Evolutionary conservation across 1,139 yeast species (phyloP), one percentile per base, ranked within the genome.

Genomic region (Blastobotrys raffinosifermentans): DNA sequence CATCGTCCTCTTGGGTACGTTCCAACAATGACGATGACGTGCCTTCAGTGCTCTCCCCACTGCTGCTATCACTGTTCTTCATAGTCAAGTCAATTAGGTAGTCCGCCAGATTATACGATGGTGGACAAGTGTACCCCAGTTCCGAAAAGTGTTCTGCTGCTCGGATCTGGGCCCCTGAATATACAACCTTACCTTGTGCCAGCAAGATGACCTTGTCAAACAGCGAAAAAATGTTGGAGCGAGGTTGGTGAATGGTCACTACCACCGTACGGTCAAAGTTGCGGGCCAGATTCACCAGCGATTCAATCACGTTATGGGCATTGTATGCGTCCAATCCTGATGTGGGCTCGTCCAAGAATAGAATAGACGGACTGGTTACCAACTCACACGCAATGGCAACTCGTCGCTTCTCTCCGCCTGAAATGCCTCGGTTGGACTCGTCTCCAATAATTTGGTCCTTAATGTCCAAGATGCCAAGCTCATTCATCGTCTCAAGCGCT

Each of bases 231-330:
- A 91, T 89, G 53, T 91, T 91, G 44, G 96, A 85, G 56, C 98
- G 74, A n/a, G 98, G 98, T 57, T 91, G 98, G 63, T 91, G 98
- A 47, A 91, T 91, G 0, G 98, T 86, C 56, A 91, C 81, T 1
- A 91, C 77, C 33, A 91, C 80, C 0, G 98, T 89, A 55, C 97
- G 75, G 44, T 81, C 78, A 58, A 80, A 84, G 49, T 80, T 82
- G 42, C 80, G 70, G 0, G 96, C 86, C 43, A 91, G 70, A 43
- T 83, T 75, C 2, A 83, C 91, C 38, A 91, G 69, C 46, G 87
- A 75, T 43, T 89, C 96, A 36, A 91, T 69, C 9, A 91, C 98
- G 51, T 89, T 87, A 56, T 77, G 79, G 0, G 98, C 97, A 63
- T 87, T 91, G 60, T 77, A 91, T 6, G 96, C 80, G 59, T 91